Base-by-base conservation (phyloP, 139 green algal species). In the Astrephomene gubernaculifera region DNA sequence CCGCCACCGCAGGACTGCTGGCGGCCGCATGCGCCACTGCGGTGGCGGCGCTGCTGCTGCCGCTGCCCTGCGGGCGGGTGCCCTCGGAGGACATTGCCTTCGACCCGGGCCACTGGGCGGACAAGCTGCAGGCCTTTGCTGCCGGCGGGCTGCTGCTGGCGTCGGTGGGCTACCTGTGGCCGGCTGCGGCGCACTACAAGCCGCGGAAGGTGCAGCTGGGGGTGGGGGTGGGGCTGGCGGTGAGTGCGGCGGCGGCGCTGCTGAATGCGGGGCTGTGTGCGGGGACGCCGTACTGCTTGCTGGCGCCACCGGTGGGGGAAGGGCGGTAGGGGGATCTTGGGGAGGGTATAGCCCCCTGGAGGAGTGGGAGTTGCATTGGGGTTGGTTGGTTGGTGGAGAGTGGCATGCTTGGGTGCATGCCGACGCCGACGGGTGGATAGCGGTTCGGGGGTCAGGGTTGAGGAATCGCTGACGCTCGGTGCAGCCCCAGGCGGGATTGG, bases 201-300 rank as follows among this genome's bases (percentile, higher is more conserved):
- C 38, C 61, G n/a, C 43, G 72, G 12, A 74, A 74, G 27, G 71
- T 80, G 10, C 44, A 85, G 21, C 79, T 82, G 33, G 92, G 90
- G 17, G 33, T 87, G 2, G 9, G 82, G 22, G 45, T 87, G 52
- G 90, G 91, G 29, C 35, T 79, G 38, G 63, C 60, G 4, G 52
- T 60, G 36, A 79, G 82, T 0, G 63, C 35, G 12, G 35, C 71
- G 10, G 36, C 89, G 38, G 43, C 78, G 52, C 73, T 68, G 21
- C n/a, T 89, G 63, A 24, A 36, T 0, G 57, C 67, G 43, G 79
- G 64, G 45, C 72, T 92, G 38, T 93, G 90, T 67, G 39, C 44
- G 33, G 80, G 72, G 22, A 90, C 87, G 29, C 87, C 87, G 0
- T 93, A 91, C 79, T 93, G 87, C 52, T 39, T 90, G 38, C 38